Percentiles rank a stretch among this genome's conserved stretches.
Evolutionary conservation across 768 basidiomycete genomes (phyloP).

Genomic region (Termitomyces sp.): DNA sequence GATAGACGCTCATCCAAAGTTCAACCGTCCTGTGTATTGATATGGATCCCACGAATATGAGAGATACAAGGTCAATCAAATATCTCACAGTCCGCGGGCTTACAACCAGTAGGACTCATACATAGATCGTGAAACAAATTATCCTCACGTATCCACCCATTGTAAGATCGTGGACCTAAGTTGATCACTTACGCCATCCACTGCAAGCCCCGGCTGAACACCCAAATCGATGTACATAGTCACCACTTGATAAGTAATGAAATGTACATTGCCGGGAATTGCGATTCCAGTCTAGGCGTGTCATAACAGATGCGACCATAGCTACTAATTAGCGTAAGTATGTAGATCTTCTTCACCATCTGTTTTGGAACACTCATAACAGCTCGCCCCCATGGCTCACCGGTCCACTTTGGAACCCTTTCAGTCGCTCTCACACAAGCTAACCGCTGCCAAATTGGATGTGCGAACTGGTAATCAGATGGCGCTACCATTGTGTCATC

Average conservation of each 20-base stretch:
- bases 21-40: neutral
- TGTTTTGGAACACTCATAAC: neutral
- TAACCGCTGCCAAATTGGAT: neutral
- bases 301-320: too few relatives aligned
- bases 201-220: neutral
- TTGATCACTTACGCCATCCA: neutral
- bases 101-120: neutral
- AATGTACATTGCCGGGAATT: too few relatives aligned
- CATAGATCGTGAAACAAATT: neutral
- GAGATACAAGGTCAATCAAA: neutral
- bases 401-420: neutral
- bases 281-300: too few relatives aligned
- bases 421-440: constrained; percentile 1
- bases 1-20: neutral
- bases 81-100: neutral
- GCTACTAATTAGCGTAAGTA: neutral
- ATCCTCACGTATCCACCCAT: neutral
- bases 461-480: neutral
- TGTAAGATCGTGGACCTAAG: neutral
- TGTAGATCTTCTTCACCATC: constrained; percentile 1
- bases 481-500: neutral
- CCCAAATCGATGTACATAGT: neutral
- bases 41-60: neutral
- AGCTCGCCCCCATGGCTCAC: too few relatives aligned
- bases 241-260: neutral